Conservation (phyloP, 495 filamentous ascomycete species). For the Melanomma pulvis-pyrius region DNA sequence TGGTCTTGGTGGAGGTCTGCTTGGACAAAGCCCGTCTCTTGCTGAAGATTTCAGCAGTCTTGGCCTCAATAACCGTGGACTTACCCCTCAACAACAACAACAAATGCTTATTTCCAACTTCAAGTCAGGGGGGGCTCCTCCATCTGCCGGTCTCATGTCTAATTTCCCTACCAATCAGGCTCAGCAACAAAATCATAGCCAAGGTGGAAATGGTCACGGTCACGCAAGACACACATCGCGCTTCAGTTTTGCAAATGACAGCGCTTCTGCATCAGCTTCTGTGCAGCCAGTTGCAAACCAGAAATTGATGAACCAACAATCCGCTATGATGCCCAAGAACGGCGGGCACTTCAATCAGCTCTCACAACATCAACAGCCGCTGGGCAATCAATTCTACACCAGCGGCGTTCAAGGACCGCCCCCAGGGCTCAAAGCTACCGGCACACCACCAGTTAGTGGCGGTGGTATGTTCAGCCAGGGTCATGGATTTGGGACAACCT, state of each 20-base stretch:
- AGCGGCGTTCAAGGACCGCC: constrained; percentile 84
- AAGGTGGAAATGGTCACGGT: constrained; percentile 62
- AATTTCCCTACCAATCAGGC: constrained; percentile 57
- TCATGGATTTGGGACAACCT: constrained; percentile 70
- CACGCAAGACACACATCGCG: constrained; percentile 85
- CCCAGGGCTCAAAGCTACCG: constrained; percentile 90
- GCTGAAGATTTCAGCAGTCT: constrained; percentile 58
- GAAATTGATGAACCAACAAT: constrained; percentile 85
- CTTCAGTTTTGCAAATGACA: constrained; percentile 85
- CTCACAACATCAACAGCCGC: constrained; percentile 60
- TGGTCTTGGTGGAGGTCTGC: constrained; percentile 38
- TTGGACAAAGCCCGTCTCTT: constrained; percentile 54
- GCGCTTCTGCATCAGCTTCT: constrained; percentile 60
- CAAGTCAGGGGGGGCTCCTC: constrained; percentile 59
- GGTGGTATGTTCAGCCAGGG: constrained; percentile 77
- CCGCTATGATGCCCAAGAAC: constrained; percentile 75
- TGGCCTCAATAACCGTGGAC: constrained; percentile 64
- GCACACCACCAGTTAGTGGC: constrained; percentile 81
- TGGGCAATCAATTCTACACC: constrained; percentile 64
- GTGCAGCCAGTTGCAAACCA: constrained; percentile 83
- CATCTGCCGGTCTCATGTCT: constrained; percentile 55
- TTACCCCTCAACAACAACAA: constrained; percentile 82
- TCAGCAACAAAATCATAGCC: constrained; percentile 42
- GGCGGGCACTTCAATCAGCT: constrained; percentile 50
- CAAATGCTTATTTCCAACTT: constrained; percentile 58